Evolutionary conservation across 192 early-diverging fungal species (phyloP), one percentile per base, ranked within the genome.

Genomic region (Coemansia sp.): DNA sequence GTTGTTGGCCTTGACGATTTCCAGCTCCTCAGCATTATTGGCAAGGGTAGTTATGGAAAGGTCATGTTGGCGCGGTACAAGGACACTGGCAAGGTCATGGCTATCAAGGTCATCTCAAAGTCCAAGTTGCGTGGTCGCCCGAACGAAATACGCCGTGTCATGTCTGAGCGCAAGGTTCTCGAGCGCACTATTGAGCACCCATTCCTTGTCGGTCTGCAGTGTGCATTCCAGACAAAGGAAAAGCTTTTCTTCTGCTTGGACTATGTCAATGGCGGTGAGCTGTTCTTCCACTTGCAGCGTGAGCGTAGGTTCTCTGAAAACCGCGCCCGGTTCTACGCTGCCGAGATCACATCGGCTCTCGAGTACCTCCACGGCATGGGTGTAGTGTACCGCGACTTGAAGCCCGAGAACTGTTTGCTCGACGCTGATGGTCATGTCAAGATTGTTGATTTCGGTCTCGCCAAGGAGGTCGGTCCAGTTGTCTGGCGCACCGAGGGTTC

Each of bases 401-500:
- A 90, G 66, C 89, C 90, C 21, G 88, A 98, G 78, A 98, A 98
- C 85, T 78, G 97, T 9, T 75, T 98, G 16, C 77, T 98, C 52
- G 92, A 94, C 67, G 85, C 23, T 26, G 23, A 26, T 26, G 23
- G 23, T 26, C 23, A 26, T 26, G 23, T 26, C 23, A 26, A 26
- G 23, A 26, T 98, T 68, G 93, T 96, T 6, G 96, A 98, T 80
- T 98, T 97, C 85, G 96, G 96, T 16, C 83, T 97, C 8, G 88
- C 88, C 33, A 97, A 97, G 75, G 94, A 91, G 42, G 89, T 90
- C 40, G 80, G 80, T 0, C 80, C 80, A 4, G 72, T 82, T 19
- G 80, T 71, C 37, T 82, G 75, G 97, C 86, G 98, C 96, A 74
- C 98, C 89, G 96, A 92, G 83, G 80, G 80, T 16, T 77, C 80